Evolutionary conservation across 306 rosid species (phyloP), one percentile per base, ranked within the genome.

Genomic region (Pyrus pyrifolia): DNA sequence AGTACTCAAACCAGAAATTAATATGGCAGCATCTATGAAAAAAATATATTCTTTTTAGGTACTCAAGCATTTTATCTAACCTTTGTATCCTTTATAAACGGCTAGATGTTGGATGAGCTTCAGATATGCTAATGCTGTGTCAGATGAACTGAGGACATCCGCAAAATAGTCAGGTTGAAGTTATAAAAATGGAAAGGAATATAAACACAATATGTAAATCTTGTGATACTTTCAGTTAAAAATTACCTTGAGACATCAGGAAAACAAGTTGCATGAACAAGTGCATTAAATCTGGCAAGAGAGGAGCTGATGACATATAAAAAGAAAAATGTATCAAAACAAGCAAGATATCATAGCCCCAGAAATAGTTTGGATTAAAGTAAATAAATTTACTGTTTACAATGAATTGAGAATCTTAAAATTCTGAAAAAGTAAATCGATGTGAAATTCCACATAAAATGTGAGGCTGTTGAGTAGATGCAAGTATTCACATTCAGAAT

Each of bases 41-140:
- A 46, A 10, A 58, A 2, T 10, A 22, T 58, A 1, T 58, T 58
- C 62, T 22, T 58, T 58, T 58, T 67, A 42, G 38, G 66, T 31
- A 29, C 30, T 38, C 42, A 65, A 82, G 85, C 71, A 80, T 78
- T 73, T 77, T 71, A 76, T 82, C 94, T 82, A 75, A 92, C 97
- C 97, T 88, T 81, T 86, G 85, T 92, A 92, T 83, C 98, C 98
- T 83, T 88, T 89, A 81, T 86, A 92, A 77, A 90, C 89, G 60
- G 93, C 97, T 77, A 95, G 80, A 86, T 95, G 96, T 84, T 92
- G 98, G 83, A 95, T 90, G 79, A 95, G 98, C 89, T 95, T 92
- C 78, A 92, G 89, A 80, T 88, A 92, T 71, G 96, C 92, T 79
- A 95, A 78, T 31, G 98, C 91, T 68, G 89, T 89, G 91, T 95